Evolutionary conservation across 2,329 filamentous ascomycete genomes (phyloP), one percentile per base, ranked within the genome.

Genomic region (Raffaelea deltoideospora): DNA sequence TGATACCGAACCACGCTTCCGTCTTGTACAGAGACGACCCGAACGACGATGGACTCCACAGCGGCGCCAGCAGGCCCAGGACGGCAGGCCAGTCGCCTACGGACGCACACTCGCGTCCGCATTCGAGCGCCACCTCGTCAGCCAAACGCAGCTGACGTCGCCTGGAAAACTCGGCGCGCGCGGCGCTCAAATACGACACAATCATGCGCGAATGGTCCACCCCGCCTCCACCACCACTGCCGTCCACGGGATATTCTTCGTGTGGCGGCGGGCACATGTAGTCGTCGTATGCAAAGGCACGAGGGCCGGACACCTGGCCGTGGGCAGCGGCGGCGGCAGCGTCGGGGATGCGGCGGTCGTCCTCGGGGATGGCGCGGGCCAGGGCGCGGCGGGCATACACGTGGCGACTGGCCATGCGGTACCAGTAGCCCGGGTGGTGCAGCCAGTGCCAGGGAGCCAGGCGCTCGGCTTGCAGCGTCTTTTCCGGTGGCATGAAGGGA

Each of bases 371-470:
- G 17, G 58, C 56, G 19, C 58, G 58, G 2, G 75, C 74, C 31
- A 76, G 51, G 18, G 52, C 58, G 29, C 70, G 64, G 9, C 76
- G 66, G 14, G 63, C 57, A 4, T 60, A 57, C 2, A 69, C 55
- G 45, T 78, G 71, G n/a, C 64, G 63, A 5, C 72, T 69, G 2
- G 75, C 74, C 31, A 67, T 53, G 13, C 70, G 67, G 45, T 74
- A 75, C 72, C 76, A 80, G 48, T 79, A 80, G 6, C 76, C 76
- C 1, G 68, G 63, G 47, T 80, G 76, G 43, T 80, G 76, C 7
- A 80, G 58, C 27, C 67, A 51, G 44, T 79, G 74, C 69, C 72
- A 78, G 0, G 76, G 74, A 26, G 69, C 65, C 5, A 77, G 49
- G 11, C 72, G 61, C 41, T 79, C 73, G 15, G 65, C 66, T 29